Evolutionary conservation across 148 eudicot genomes (phyloP).

Genomic region (Rhododendron williamsianum): DNA sequence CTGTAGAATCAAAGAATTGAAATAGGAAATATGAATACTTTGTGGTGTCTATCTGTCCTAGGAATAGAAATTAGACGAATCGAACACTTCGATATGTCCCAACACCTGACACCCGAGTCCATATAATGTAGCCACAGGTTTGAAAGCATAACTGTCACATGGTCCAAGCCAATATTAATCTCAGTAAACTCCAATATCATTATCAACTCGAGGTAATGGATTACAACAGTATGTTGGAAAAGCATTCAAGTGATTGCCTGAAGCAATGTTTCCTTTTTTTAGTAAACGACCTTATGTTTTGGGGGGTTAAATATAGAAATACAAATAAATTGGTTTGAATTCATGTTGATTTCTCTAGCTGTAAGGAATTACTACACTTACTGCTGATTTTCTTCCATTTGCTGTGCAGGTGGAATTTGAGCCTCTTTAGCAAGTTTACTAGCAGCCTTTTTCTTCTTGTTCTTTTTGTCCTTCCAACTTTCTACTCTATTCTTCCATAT

Average conservation of each 20-base stretch:
- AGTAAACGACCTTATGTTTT: neutral
- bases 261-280: neutral
- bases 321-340: neutral
- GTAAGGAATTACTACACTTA: conserved; percentile 21
- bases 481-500: conserved; percentile 95
- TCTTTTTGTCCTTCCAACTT: conserved; percentile 92
- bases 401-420: conserved; percentile 63
- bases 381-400: conserved; percentile 65
- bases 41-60: neutral
- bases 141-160: neutral
- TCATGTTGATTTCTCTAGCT: neutral
- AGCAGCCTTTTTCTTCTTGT: conserved; percentile 58
- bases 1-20: neutral
- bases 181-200: neutral
- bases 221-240: neutral
- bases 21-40: neutral
- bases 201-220: neutral
- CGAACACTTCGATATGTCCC: neutral
- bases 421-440: conserved; percentile 48
- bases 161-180: neutral
- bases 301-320: neutral
- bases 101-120: neutral
- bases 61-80: neutral
- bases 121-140: neutral
- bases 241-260: neutral